Percentiles rank a stretch among this genome's conserved stretches.
Conservation (phyloP, 305 asterid genomes). For the Fraxinus ornus region DNA sequence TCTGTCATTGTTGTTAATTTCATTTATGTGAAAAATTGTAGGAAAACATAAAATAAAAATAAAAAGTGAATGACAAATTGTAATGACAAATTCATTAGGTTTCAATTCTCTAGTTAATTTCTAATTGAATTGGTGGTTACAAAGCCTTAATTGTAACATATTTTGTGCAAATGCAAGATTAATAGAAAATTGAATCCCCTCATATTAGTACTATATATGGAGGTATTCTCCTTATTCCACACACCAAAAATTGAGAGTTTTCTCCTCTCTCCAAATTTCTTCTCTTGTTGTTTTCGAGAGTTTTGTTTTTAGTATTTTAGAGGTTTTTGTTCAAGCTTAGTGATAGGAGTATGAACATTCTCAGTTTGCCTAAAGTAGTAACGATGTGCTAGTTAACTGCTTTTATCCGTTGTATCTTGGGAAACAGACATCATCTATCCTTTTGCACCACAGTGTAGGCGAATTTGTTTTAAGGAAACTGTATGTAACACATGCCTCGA, state of each 20-base stretch:
- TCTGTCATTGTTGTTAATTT: background rate
- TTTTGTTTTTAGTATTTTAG: background rate
- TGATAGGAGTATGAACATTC: background rate
- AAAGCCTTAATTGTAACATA: background rate
- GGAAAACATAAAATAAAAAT: background rate
- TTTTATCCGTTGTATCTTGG: background rate
- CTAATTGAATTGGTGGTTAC: background rate
- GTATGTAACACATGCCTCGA: background rate
- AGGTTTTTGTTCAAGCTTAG: background rate
- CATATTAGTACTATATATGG: background rate
- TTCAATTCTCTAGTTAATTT: background rate
- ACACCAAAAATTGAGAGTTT: background rate
- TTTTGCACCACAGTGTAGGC: background rate
- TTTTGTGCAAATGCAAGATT: background rate
- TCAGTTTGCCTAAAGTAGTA: background rate
- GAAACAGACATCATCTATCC: background rate
- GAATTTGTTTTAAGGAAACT: background rate
- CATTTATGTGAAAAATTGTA: background rate
- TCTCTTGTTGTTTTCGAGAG: background rate
- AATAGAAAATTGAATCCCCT: background rate
- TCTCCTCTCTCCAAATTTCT: background rate
- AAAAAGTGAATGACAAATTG: background rate
- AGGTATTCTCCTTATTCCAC: background rate
- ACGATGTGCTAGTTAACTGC: background rate
- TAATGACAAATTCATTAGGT: background rate